phyloP scores from a whole-genome alignment of 2,329 filamentous ascomycete species.

The Xylaria sp. region DNA sequence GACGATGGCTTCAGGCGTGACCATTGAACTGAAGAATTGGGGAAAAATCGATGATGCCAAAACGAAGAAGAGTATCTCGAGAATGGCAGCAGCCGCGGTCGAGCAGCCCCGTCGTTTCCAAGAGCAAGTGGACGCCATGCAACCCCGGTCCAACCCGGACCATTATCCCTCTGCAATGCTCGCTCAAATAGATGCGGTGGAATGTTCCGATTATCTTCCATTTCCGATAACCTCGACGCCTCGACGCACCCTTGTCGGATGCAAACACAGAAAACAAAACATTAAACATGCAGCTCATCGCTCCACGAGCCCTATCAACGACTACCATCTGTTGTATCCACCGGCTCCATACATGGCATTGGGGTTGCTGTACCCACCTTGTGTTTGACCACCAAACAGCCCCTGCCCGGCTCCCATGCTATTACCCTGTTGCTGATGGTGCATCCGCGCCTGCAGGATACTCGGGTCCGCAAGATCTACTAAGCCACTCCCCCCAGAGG shows the following conservation, averaged over 20 bases:
- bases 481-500: slow-evolving; percentile 97
- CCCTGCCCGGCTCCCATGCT: slow-evolving; percentile 81
- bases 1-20: slow-evolving; percentile 63
- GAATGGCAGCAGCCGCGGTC: slow-evolving; percentile 28
- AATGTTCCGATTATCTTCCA: slow-evolving; percentile 31
- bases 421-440: slow-evolving; percentile 71
- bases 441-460: slow-evolving; percentile 97
- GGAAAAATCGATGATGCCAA: slow-evolving; percentile 24
- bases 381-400: slow-evolving; percentile 78
- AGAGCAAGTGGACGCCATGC: slow-evolving; percentile 35
- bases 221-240: slow-evolving; percentile 30
- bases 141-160: slow-evolving; percentile 31
- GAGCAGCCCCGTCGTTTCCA: slow-evolving; percentile 33
- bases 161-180: slow-evolving; percentile 40
- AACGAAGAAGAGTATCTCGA: slow-evolving; percentile 30
- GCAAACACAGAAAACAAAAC: slow-evolving; percentile 24
- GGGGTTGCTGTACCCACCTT: slow-evolving; percentile 96
- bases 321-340: slow-evolving; percentile 65
- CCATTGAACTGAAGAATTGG: slow-evolving; percentile 30
- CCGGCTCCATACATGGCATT: slow-evolving; percentile 69
- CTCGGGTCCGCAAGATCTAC: slow-evolving; percentile 99
- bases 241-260: slow-evolving; percentile 28
- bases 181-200: slow-evolving; percentile 41
- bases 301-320: slow-evolving; percentile 20
- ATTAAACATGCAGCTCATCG: slow-evolving; percentile 23